Evolutionary conservation across 1,284 basidiomycete genomes (phyloP).

Genomic region (Psilocybe mexicana): DNA sequence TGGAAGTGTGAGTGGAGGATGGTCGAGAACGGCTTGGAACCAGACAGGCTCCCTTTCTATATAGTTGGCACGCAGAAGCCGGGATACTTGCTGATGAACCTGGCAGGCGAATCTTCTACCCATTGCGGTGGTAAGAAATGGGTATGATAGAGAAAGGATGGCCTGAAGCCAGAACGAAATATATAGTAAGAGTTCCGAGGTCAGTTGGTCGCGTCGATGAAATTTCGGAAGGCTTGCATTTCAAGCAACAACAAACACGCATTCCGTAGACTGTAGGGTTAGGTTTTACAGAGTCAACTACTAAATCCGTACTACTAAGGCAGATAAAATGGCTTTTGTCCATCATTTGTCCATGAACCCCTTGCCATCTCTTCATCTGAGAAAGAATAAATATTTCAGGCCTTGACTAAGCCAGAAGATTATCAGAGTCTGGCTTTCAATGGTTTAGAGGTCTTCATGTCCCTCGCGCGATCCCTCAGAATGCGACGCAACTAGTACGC

Average conservation of each 20-base stretch:
- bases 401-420: no score
- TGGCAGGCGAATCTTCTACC: constrained; percentile 84
- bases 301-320: no score
- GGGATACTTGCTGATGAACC: constrained; percentile 86
- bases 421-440: constrained; percentile 21
- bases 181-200: not conserved
- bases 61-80: constrained; percentile 75
- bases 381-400: no score
- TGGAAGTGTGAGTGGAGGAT: constrained; percentile 87
- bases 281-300: no score
- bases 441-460: constrained; percentile 10
- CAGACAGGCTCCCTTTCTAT: constrained; percentile 78
- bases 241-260: constrained; percentile 26
- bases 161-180: not conserved
- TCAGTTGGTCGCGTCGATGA: constrained; percentile 13
- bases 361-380: no score
- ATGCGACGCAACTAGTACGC: constrained; percentile 39
- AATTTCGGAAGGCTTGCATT: constrained; percentile 15
- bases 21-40: constrained; percentile 83
- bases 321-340: no score
- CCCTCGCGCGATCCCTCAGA: constrained; percentile 40
- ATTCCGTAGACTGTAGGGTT: not conserved
- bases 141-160: not conserved
- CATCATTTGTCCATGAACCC: no score
- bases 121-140: constrained; percentile 43